A percentile compares a stretch with the other conserved stretches of the same genome.
These are phyloP conservation scores for Trichoderma endophyticum DNA, from an alignment of 2,329 filamentous ascomycete genomes.

Conservation along the genomic window DNA sequence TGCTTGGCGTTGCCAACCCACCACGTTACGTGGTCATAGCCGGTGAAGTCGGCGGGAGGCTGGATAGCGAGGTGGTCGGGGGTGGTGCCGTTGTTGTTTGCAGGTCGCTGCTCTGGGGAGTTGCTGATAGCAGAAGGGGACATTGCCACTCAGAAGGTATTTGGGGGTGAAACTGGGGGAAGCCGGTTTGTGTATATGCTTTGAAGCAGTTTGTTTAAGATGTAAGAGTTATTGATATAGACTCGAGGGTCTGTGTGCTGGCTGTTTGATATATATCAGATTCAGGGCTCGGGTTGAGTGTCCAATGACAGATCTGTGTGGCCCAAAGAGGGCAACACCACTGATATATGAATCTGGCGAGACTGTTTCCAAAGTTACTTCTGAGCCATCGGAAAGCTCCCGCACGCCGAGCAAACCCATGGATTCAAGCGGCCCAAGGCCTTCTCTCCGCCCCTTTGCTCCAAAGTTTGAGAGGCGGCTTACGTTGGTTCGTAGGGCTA, in stretches of 20 bases:
- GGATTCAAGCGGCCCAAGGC: conserved; percentile 24
- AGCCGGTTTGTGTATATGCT: background rate
- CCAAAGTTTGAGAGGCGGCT: conserved; percentile 16
- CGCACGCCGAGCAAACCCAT: conserved; percentile 20
- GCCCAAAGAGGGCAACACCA: background rate
- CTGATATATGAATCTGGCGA: background rate
- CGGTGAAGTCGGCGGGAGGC: conserved; percentile 61
- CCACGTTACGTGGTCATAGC: conserved; percentile 93
- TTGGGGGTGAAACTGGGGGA: background rate
- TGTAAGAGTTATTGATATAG: background rate
- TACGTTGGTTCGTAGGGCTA: background rate
- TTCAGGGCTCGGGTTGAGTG: background rate
- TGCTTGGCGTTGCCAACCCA: conserved; percentile 97
- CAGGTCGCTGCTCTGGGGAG: conserved; percentile 45
- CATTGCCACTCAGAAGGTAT: conserved; percentile 39
- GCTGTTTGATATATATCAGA: background rate
- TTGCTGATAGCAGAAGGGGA: conserved; percentile 57
- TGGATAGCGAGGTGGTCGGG: conserved; percentile 55
- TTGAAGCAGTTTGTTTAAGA: background rate
- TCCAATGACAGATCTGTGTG: background rate
- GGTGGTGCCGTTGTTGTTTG: conserved; percentile 38
- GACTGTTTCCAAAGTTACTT: background rate
- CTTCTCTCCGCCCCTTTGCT: background rate
- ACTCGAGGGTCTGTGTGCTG: background rate
- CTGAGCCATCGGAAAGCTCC: conserved; percentile 21